Conservation (phyloP, 305 asterid genomes). For the Plantago coronopus region DNA sequence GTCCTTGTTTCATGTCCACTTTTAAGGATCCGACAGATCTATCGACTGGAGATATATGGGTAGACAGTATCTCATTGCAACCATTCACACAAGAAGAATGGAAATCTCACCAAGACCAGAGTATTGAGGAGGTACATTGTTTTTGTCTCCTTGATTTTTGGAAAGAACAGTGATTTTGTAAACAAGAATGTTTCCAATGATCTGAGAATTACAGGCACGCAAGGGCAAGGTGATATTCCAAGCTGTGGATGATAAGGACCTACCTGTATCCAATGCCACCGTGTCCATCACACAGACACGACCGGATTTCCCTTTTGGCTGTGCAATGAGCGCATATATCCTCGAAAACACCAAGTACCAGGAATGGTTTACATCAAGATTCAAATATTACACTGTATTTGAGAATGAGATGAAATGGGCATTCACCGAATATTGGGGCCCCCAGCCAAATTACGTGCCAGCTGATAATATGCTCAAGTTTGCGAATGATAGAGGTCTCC, state of each 20-base stretch:
- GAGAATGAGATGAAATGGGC: constrained; percentile 69
- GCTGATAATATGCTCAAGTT: constrained; percentile 37
- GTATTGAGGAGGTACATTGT: constrained; percentile 32
- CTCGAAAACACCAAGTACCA: constrained; percentile 36
- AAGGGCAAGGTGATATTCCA: constrained; percentile 45
- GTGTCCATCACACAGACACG: constrained; percentile 34
- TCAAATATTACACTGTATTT: constrained; percentile 48
- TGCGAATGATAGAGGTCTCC: constrained; percentile 12
- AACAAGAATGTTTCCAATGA: not conserved
- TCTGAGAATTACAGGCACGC: constrained; percentile 34
- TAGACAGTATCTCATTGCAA: constrained; percentile 36
- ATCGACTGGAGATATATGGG: constrained; percentile 26
- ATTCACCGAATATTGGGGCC: not conserved
- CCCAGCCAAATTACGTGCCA: constrained; percentile 23
- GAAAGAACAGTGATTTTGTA: not conserved
- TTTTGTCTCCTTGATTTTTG: not conserved
- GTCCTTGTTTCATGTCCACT: not conserved
- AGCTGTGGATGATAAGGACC: constrained; percentile 39
- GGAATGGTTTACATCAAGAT: constrained; percentile 52
- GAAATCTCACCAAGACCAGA: constrained; percentile 36
- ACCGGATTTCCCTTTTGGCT: constrained; percentile 48
- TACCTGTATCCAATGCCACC: constrained; percentile 39
- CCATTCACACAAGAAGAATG: constrained; percentile 44
- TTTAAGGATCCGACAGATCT: constrained; percentile 23
- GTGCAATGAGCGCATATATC: constrained; percentile 43